Conservation (phyloP, 441 rosid genomes). For the Manihot esculenta region DNA sequence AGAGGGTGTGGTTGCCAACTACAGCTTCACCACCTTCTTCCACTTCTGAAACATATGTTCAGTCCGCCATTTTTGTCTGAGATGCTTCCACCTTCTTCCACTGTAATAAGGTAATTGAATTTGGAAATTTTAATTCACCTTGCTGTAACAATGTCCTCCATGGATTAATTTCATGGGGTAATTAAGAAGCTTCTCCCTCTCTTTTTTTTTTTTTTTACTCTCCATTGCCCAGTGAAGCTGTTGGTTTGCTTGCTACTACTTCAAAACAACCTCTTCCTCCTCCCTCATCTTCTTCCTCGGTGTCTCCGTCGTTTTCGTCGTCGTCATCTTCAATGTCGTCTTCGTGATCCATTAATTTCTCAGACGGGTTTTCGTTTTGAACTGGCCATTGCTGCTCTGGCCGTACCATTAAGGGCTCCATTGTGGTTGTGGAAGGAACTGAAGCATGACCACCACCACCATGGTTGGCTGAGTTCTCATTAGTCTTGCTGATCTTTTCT, state of each 20-base stretch:
- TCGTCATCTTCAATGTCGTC: constrained; percentile 36
- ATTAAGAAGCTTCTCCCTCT: constrained; percentile 6
- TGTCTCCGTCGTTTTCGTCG: constrained; percentile 36
- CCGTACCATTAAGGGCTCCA: not conserved
- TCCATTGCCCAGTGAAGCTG: constrained; percentile 21
- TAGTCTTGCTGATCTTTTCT: constrained; percentile 33
- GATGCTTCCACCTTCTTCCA: no score
- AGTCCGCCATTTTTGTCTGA: not conserved
- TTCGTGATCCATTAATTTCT: constrained; percentile 23
- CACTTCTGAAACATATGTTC: not conserved
- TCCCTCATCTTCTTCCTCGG: constrained; percentile 32
- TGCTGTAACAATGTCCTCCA: not conserved
- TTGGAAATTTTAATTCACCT: not conserved
- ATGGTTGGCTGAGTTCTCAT: not conserved
- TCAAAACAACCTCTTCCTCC: constrained; percentile 44
- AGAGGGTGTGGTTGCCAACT: not conserved
- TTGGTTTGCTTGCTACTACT: constrained; percentile 41
- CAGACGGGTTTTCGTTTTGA: constrained; percentile 24
- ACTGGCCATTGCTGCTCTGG: not conserved
- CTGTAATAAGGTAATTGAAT: not conserved
- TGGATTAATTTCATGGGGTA: not conserved
- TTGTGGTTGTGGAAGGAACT: not conserved
- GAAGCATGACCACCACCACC: not conserved
- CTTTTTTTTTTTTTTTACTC: constrained; percentile 27
- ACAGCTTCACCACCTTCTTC: not conserved